phyloP scores from a whole-genome alignment of 1,284 basidiomycete species.

The Ustilago hordei region DNA sequence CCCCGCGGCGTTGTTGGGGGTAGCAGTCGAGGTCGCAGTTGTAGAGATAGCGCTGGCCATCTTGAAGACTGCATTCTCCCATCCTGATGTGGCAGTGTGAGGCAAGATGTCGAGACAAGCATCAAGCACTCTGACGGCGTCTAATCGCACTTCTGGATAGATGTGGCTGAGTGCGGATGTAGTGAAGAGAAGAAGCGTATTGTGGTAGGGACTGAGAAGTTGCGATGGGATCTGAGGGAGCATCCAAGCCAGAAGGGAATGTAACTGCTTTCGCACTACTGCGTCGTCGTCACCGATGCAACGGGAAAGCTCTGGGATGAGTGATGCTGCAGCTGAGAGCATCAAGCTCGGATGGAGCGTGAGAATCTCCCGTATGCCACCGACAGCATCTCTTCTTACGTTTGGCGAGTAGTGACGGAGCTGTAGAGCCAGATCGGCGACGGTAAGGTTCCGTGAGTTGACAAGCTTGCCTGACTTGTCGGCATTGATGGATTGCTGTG shows the following conservation, averaged over 20 bases:
- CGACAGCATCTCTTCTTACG: constrained; percentile 83
- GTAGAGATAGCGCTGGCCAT: constrained; percentile 29
- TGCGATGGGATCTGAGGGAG: constrained; percentile 78
- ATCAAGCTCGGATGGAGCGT: constrained; percentile 76
- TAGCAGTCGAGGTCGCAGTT: background rate
- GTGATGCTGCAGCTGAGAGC: constrained; percentile 74
- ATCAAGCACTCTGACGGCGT: constrained; percentile 85
- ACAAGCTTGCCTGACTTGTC: constrained; percentile 55
- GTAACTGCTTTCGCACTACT: constrained; percentile 71
- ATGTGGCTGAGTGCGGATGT: constrained; percentile 94
- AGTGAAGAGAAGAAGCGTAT: constrained; percentile 83
- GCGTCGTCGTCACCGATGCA: constrained; percentile 77
- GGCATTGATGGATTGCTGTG: constrained; percentile 61
- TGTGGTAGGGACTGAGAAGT: constrained; percentile 74
- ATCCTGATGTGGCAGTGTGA: constrained; percentile 66
- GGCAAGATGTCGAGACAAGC: constrained; percentile 82
- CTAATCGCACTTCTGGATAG: constrained; percentile 90
- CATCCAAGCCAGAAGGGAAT: constrained; percentile 76
- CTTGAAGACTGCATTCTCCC: constrained; percentile 45
- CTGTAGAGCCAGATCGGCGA: constrained; percentile 82
- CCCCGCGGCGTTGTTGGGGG: constrained; percentile 6
- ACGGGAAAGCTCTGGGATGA: constrained; percentile 79
- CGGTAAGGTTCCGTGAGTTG: constrained; percentile 74
- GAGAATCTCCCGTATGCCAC: constrained; percentile 83
- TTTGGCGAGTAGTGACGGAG: constrained; percentile 85